Evolutionary conservation across 495 filamentous ascomycete genomes (phyloP).

Genomic region (Penicillium maclennaniae): DNA sequence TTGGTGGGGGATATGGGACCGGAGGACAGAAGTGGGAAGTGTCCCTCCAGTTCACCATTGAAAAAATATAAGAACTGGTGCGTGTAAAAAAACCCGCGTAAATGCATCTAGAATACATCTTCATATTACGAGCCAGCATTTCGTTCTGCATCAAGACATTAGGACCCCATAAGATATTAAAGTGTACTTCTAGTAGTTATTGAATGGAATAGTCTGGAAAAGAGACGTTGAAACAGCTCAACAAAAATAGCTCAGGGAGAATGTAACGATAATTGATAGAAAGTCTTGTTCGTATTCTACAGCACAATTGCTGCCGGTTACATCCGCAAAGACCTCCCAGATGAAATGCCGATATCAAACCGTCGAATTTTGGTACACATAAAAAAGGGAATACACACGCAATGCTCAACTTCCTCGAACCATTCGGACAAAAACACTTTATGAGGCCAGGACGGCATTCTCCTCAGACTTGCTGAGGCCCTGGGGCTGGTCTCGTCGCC

Average conservation of each 20-base stretch:
- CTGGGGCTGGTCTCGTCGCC: constrained; percentile 64
- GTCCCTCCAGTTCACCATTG: constrained; percentile 45
- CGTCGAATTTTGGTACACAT: constrained; percentile 38
- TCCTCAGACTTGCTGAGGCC: constrained; percentile 34
- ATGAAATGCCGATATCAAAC: constrained; percentile 29
- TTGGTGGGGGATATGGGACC: constrained; percentile 82
- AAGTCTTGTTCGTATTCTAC: constrained; percentile 20
- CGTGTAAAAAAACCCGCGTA: background rate
- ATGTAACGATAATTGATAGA: constrained; percentile 4
- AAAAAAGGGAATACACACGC: constrained; percentile 23
- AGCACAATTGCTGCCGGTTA: constrained; percentile 16
- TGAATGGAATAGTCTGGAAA: background rate
- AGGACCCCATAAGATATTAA: background rate
- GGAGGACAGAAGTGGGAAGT: constrained; percentile 91
- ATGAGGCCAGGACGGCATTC: constrained; percentile 40
- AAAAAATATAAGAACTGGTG: constrained; percentile 20
- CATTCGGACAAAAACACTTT: constrained; percentile 14
- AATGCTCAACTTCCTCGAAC: constrained; percentile 20
- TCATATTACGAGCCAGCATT: constrained; percentile 8
- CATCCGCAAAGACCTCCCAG: constrained; percentile 14
- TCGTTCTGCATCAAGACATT: background rate
- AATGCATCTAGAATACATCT: constrained; percentile 5
- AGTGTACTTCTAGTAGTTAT: background rate
- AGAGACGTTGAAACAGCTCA: background rate
- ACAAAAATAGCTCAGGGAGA: background rate